Evolutionary conservation across 2,329 filamentous ascomycete genomes (phyloP).

Genomic region (Cercospora beticola): DNA sequence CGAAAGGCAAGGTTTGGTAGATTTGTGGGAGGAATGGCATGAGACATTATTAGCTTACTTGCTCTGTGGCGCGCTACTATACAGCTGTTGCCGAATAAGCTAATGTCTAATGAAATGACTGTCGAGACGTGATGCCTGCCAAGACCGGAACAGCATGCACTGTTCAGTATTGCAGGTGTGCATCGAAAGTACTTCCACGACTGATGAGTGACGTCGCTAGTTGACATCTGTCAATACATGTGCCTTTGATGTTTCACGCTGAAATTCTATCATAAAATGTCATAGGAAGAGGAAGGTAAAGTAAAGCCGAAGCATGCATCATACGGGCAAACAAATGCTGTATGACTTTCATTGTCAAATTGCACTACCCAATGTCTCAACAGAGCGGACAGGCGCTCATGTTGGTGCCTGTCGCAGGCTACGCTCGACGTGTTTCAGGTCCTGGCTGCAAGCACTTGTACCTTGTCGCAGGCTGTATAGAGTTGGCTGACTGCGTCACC

Average conservation of each 20-base stretch:
- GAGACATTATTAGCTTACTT: too few species aligned
- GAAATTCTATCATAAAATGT: not conserved
- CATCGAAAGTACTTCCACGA: not conserved
- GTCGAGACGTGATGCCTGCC: not conserved
- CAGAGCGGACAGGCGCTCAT: not conserved
- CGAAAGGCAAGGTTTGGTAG: conserved; percentile 38
- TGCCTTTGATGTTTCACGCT: not conserved
- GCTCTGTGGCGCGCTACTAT: too few species aligned
- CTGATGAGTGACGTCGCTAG: not conserved
- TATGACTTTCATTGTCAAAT: not conserved
- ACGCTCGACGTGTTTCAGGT: not conserved
- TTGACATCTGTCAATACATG: not conserved
- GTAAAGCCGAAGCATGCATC: not conserved
- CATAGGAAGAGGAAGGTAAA: not conserved
- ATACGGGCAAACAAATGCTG: not conserved
- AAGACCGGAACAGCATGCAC: not conserved
- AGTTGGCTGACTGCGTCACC: not conserved
- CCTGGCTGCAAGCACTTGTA: not conserved
- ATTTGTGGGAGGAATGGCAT: not conserved
- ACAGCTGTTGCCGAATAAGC: not conserved
- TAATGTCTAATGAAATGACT: not conserved
- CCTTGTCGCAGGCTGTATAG: not conserved
- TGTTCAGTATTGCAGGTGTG: not conserved
- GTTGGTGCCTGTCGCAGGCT: not conserved
- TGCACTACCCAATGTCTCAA: not conserved